Evolutionary conservation across 1,139 yeast genomes (phyloP).

Genomic region (Yamadazyma taylorii): DNA sequence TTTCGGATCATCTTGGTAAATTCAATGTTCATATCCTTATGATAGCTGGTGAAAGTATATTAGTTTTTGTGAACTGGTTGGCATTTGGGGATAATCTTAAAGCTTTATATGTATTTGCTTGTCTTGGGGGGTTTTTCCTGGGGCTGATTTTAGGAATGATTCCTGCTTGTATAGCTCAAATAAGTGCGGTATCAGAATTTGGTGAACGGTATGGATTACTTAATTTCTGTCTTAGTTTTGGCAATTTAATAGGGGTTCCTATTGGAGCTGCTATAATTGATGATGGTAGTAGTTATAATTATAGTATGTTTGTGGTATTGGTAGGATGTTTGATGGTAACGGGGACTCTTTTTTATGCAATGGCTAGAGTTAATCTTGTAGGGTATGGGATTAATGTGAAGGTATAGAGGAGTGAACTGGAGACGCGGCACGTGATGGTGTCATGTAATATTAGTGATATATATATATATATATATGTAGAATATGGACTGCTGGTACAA

Average conservation of each 20-base stretch:
- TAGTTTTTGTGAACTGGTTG: conserved; percentile 48
- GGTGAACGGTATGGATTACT: conserved; percentile 41
- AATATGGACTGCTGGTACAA: neutral
- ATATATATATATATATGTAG: neutral
- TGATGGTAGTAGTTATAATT: conserved; percentile 23
- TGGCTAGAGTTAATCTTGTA: conserved; percentile 23
- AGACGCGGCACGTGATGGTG: neutral
- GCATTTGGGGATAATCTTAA: conserved; percentile 47
- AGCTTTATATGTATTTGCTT: conserved; percentile 46
- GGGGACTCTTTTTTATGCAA: conserved; percentile 22
- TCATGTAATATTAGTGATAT: neutral
- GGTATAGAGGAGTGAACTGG: too few relatives aligned
- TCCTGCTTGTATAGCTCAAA: conserved; percentile 40
- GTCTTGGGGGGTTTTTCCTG: conserved; percentile 49
- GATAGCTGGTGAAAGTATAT: conserved; percentile 38
- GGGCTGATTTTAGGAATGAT: conserved; percentile 28
- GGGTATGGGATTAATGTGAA: conserved; percentile 23
- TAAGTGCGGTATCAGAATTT: conserved; percentile 25
- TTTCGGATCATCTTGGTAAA: conserved; percentile 55
- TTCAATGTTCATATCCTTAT: conserved; percentile 52
- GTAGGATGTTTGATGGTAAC: conserved; percentile 22
- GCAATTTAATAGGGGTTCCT: conserved; percentile 47
- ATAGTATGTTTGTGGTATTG: conserved; percentile 26
- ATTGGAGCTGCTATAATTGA: conserved; percentile 52
- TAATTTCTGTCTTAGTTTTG: conserved; percentile 35